Evolutionary conservation across 129 eudicot genomes (phyloP).

Genomic region (Centrapalus pauciflorus): DNA sequence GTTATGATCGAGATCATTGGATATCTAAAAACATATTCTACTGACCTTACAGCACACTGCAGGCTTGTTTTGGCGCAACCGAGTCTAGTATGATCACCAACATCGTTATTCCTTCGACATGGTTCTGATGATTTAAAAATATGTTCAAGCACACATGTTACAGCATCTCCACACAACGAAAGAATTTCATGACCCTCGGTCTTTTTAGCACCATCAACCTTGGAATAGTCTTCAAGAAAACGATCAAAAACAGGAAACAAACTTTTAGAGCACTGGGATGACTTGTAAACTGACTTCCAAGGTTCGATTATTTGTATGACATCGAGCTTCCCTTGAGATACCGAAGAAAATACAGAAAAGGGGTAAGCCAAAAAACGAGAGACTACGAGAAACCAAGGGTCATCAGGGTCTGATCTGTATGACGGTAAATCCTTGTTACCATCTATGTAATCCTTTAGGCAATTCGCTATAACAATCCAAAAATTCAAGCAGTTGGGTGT

Average conservation of each 20-base stretch:
- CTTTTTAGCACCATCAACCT: constrained; percentile 21
- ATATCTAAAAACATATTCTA: background rate
- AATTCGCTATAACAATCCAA: constrained; percentile 58
- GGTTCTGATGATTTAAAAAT: constrained; percentile 11
- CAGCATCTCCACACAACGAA: constrained; percentile 40
- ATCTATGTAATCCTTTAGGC: constrained; percentile 40
- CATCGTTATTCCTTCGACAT: constrained; percentile 12
- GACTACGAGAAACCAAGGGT: constrained; percentile 31
- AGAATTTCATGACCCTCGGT: constrained; percentile 16
- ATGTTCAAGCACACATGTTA: constrained; percentile 41
- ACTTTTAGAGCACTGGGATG: constrained; percentile 34
- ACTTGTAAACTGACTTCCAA: constrained; percentile 53
- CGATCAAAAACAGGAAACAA: constrained; percentile 33
- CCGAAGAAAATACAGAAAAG: constrained; percentile 28
- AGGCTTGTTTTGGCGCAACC: constrained; percentile 34
- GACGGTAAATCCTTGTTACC: constrained; percentile 26
- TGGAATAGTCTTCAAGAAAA: constrained; percentile 42
- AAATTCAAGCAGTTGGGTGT: constrained; percentile 24
- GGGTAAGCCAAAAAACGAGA: constrained; percentile 61
- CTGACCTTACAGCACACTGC: constrained; percentile 59
- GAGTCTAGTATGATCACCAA: constrained; percentile 19
- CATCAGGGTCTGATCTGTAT: constrained; percentile 31
- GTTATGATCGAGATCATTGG: no score
- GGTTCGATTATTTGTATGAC: constrained; percentile 38
- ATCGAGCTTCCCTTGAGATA: constrained; percentile 23